A percentile compares a stretch with the other conserved stretches of the same genome.
Evolutionary conservation across 345 rosid genomes (phyloP).

Genomic region (Jatropha curcas): DNA sequence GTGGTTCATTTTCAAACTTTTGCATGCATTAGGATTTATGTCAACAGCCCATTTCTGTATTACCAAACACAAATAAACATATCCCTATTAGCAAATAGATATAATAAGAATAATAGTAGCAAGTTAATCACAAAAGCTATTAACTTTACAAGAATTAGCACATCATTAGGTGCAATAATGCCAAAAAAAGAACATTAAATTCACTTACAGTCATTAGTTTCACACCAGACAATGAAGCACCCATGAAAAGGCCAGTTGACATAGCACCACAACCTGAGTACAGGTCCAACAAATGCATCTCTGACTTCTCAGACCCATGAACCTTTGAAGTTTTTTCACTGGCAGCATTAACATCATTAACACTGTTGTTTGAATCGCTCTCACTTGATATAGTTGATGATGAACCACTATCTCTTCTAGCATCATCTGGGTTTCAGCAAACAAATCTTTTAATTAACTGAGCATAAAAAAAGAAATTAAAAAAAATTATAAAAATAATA

Average conservation of each 20-base stretch:
- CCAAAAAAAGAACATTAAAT: not conserved
- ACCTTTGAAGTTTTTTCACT: not conserved
- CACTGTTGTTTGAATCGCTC: slow-evolving; percentile 21
- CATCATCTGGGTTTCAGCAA: slow-evolving; percentile 20
- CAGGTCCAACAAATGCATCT: slow-evolving; percentile 37
- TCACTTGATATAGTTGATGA: slow-evolving; percentile 45
- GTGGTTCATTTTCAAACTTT: slow-evolving; percentile 39
- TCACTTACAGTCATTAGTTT: slow-evolving; percentile 36
- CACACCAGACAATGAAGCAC: slow-evolving; percentile 38
- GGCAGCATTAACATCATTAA: not conserved
- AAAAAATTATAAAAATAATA: not conserved
- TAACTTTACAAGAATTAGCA: not conserved
- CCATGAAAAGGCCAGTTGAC: slow-evolving; percentile 52
- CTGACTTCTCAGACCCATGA: slow-evolving; percentile 2
- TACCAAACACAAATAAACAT: not conserved
- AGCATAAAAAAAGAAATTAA: not conserved
- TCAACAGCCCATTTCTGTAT: slow-evolving; percentile 49
- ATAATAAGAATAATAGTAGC: not conserved
- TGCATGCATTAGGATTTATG: slow-evolving; percentile 36
- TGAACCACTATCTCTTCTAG: slow-evolving; percentile 22
- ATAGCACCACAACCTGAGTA: slow-evolving; percentile 51
- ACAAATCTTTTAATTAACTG: no score
- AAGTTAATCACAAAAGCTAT: not conserved
- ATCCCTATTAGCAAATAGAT: not conserved
- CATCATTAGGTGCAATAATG: not conserved